Percentiles rank a stretch among this genome's conserved stretches.
phyloP scores from a whole-genome alignment of 257 asterid species.

The Paulownia fortunei region DNA sequence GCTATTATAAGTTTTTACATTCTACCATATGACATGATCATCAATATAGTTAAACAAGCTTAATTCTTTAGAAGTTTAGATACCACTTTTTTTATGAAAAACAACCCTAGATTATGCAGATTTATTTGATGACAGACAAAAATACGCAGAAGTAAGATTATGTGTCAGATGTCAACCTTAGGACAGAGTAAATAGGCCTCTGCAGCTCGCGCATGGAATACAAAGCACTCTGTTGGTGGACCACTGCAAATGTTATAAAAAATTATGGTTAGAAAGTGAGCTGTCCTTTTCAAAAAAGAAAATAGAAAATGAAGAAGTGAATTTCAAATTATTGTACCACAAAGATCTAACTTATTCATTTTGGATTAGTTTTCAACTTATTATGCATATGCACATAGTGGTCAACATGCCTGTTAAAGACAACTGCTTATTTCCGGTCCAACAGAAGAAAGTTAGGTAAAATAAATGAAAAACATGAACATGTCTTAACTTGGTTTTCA shows the following conservation, averaged over 20 bases:
- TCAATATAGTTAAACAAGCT: not conserved
- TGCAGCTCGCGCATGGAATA: slow-evolving; percentile 89
- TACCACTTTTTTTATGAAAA: not conserved
- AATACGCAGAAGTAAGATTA: slow-evolving; percentile 12
- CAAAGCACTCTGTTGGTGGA: slow-evolving; percentile 94
- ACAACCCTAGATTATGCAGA: slow-evolving; percentile 23
- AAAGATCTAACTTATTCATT: slow-evolving; percentile 8
- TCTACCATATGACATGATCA: slow-evolving; percentile 10
- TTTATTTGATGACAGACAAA: slow-evolving; percentile 13
- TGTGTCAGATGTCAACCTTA: slow-evolving; percentile 52
- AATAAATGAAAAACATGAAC: slow-evolving; percentile 13
- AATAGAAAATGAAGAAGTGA: not conserved
- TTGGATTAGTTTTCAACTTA: slow-evolving; percentile 6
- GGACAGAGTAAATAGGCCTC: slow-evolving; percentile 69
- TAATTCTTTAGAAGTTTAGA: not conserved
- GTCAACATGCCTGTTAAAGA: not conserved
- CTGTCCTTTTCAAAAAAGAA: not conserved
- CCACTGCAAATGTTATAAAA: slow-evolving; percentile 66
- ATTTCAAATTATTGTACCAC: slow-evolving; percentile 19
- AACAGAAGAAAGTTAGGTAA: slow-evolving; percentile 21
- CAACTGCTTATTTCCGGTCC: not conserved
- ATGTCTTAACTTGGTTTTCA: not conserved
- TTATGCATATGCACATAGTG: not conserved
- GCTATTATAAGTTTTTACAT: not conserved
- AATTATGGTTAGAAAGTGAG: slow-evolving; percentile 26